Evolutionary conservation across 2,329 filamentous ascomycete genomes (phyloP).

Genomic region (Macrophomina pseudophaseolina): DNA sequence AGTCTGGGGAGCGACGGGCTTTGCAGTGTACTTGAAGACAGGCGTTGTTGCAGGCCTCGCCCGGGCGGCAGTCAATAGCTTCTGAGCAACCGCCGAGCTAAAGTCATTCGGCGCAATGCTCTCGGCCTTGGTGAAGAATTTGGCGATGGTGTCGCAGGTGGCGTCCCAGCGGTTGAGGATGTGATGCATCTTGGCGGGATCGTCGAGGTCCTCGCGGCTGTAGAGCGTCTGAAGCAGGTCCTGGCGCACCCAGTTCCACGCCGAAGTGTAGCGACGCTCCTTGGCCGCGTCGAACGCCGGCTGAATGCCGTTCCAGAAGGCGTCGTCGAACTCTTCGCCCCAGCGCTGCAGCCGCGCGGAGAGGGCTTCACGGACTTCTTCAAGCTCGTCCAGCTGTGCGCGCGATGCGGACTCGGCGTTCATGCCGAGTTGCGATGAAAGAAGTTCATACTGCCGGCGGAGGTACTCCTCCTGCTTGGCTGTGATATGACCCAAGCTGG

Average conservation of each 20-base stretch:
- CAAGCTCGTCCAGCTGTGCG: background rate
- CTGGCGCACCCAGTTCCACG: conserved; percentile 45
- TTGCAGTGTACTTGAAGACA: conserved; percentile 46
- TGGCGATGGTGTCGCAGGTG: conserved; percentile 95
- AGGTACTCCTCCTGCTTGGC: background rate
- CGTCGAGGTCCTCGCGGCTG: conserved; percentile 75
- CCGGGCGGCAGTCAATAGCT: conserved; percentile 94
- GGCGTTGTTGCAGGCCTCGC: conserved; percentile 96
- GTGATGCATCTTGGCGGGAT: conserved; percentile 97
- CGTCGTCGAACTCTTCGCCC: conserved; percentile 39
- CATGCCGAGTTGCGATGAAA: conserved; percentile 1
- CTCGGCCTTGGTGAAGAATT: conserved; percentile 97
- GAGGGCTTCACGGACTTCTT: conserved; percentile 8
- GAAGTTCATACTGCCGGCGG: background rate
- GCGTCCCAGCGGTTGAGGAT: conserved; percentile 99
- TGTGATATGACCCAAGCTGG: background rate
- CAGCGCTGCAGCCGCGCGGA: conserved; percentile 34
- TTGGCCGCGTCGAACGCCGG: conserved; percentile 39
- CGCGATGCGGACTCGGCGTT: background rate
- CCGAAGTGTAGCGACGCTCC: conserved; percentile 40
- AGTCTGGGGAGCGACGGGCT: conserved; percentile 56
- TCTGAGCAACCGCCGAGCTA: conserved; percentile 94
- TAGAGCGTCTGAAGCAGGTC: conserved; percentile 31
- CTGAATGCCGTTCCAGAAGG: conserved; percentile 37
- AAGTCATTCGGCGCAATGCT: conserved; percentile 91